phyloP scores from a whole-genome alignment of 2,329 filamentous ascomycete genomes.

The Pseudopyricularia javanii region DNA sequence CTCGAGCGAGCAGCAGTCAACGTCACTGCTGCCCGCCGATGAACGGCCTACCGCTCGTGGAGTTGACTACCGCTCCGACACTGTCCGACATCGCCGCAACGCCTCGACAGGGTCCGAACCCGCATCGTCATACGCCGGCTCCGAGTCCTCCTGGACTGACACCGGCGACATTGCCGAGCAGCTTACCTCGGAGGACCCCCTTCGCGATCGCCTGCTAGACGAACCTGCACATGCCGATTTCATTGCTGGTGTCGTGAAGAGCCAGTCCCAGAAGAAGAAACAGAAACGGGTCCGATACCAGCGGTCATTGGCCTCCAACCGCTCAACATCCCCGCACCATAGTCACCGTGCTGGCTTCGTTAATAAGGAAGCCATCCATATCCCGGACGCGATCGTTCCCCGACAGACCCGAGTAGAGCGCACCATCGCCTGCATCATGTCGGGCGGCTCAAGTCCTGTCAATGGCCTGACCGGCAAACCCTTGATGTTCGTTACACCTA shows the following conservation, averaged over 20 bases:
- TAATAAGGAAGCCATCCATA: slow-evolving; percentile 68
- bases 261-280: slow-evolving; percentile 27
- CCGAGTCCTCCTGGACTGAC: slow-evolving; percentile 66
- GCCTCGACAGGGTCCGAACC: slow-evolving; percentile 26
- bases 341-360: slow-evolving; percentile 26
- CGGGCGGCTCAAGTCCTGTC: slow-evolving; percentile 61
- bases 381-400: slow-evolving; percentile 55
- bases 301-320: slow-evolving; percentile 18
- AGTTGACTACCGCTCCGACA: slow-evolving; percentile 23
- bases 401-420: slow-evolving; percentile 53
- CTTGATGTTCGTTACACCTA: slow-evolving; percentile 53
- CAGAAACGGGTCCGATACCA: slow-evolving; percentile 62
- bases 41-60: slow-evolving; percentile 16
- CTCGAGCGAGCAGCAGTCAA: slow-evolving; percentile 25
- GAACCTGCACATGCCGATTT: slow-evolving; percentile 49
- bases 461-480: slow-evolving; percentile 94
- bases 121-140: slow-evolving; percentile 22
- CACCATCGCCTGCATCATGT: slow-evolving; percentile 74
- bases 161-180: slow-evolving; percentile 93
- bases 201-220: slow-evolving; percentile 56
- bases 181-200: slow-evolving; percentile 69
- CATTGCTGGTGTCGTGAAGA: slow-evolving; percentile 36
- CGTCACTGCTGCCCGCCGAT: slow-evolving; percentile 28
- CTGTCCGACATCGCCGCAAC: slow-evolving; percentile 28
- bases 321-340: slow-evolving; percentile 6